Evolutionary conservation across 2,329 filamentous ascomycete genomes (phyloP).

Genomic region (Trichophyton simii): DNA sequence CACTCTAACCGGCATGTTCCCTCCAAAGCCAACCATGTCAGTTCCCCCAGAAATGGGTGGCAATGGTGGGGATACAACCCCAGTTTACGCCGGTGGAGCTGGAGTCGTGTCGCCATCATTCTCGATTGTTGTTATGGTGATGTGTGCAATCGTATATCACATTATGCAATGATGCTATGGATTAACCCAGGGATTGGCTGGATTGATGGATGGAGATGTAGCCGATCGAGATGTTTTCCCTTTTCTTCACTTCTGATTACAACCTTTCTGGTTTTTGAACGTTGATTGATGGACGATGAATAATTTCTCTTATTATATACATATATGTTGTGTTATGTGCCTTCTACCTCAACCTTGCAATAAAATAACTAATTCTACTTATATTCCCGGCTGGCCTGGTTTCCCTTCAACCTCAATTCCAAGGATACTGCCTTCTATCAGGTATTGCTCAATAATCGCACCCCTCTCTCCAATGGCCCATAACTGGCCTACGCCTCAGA

Average conservation of each 20-base stretch:
- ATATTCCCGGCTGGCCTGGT: not conserved
- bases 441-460: not conserved
- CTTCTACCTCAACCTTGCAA: not conserved
- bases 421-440: not conserved
- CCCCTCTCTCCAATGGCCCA: not conserved
- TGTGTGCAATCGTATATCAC: not conserved
- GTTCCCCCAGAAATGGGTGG: not conserved
- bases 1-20: not conserved
- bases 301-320: not conserved
- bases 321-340: not conserved
- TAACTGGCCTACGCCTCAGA: not conserved
- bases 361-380: not conserved
- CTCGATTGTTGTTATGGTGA: not conserved
- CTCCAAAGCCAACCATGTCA: not conserved
- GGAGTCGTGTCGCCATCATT: not conserved
- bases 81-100: slow-evolving; percentile 4
- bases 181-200: not conserved
- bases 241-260: not conserved
- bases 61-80: not conserved
- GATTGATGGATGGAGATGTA: not conserved
- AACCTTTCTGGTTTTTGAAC: not conserved
- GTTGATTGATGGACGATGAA: not conserved
- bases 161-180: not conserved
- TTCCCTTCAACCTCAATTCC: not conserved
- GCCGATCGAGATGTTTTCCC: not conserved